Evolutionary conservation across 768 basidiomycete species (phyloP), one percentile per base, ranked within the genome.

Genomic region (Tremella yokohamensis): DNA sequence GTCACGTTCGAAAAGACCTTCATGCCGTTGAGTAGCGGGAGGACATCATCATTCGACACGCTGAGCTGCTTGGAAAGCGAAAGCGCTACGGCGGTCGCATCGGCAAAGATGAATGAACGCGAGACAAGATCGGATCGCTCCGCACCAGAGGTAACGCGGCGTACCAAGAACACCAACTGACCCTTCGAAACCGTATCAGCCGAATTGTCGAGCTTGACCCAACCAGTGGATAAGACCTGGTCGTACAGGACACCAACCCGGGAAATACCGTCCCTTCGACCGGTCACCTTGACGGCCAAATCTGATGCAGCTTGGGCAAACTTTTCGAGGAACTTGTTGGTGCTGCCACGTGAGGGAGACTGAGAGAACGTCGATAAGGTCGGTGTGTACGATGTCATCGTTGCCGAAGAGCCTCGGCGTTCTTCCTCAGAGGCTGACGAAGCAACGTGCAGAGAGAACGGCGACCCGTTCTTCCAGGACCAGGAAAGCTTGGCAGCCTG

Each of bases 201-300:
- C 12, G 61, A 60, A 52, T 68, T 63, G 40, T 53, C 45, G 15
- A 71, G 58, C 51, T 71, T 65, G 59, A 74, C 69, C 66, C 67
- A 71, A n/a, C 69, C 70, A 16, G 77, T 77, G 1, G 77, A 75
- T 51, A 77, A 49, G 53, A 78, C 75, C 40, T 74, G 72, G 56
- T 78, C 77, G 59, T 75, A 77, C 39, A 78, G 39, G 2, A 78
- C 76, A 13, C 77, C 77, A 11, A 78, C 40, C 13, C 70, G 49
- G 7, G 64, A 52, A 8, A 74, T 69, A 18, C 66, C 60, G 24
- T 69, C 62, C 15, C 58, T 50, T 16, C 63, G 60, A 11, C 77
- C 77, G 12, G 67, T 70, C 2, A 78, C 56, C 13, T 61, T 40
- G 15, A 60, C 56, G 16, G 77, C 72, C 24, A 78, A 52, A 16